Base-by-base conservation (phyloP, 192 early-diverging fungal species). In the Allomyces macrogynus region DNA sequence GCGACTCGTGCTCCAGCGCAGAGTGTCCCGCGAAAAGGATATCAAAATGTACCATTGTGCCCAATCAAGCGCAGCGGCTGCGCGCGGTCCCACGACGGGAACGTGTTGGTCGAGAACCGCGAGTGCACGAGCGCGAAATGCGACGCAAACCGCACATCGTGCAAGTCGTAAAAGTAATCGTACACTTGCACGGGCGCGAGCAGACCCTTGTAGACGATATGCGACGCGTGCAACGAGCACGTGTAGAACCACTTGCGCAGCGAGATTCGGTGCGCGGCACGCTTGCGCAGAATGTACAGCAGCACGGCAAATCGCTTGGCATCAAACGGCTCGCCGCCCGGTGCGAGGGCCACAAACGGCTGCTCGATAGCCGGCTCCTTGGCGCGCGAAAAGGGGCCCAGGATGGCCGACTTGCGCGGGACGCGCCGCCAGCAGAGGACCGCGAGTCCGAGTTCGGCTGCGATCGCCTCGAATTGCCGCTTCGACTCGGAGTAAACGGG, bases 101-200 rank as follows among this genome's bases (percentile, higher is more conserved):
- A 98, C 16, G 95, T 98, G 78, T 98, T 98, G 40, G 95, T 98
- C 43, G 92, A 95, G 84, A 98, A 98, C 63, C 95, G 85, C 54
- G 93, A 96, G 78, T 98, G 95, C 32, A 98, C 95, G 61, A 98
- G 80, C 10, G 89, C 88, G 86, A 98, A 98, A 69, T 94, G 89
- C 60, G 92, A 86, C 68, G 78, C 76, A 74, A 86, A 98, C 61
- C 76, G 78, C 63, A 79, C 76, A 72, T 95, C 89, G 67, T 78
- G 78, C 57, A 98, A 79, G 78, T 98, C 95, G 63, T 82, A 74
- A 72, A 88, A 98, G 77, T 93, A 98, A 64, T 83, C 78, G 69
- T 90, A 93, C 5, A 98, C 93, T 71, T 98, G 95, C 23, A 83
- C 85, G 16, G 95, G 93, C 3, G 92, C 84, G 61, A 98, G 84